Evolutionary conservation across 345 rosid genomes (phyloP).

Genomic region (Leavenworthia alabamica): DNA sequence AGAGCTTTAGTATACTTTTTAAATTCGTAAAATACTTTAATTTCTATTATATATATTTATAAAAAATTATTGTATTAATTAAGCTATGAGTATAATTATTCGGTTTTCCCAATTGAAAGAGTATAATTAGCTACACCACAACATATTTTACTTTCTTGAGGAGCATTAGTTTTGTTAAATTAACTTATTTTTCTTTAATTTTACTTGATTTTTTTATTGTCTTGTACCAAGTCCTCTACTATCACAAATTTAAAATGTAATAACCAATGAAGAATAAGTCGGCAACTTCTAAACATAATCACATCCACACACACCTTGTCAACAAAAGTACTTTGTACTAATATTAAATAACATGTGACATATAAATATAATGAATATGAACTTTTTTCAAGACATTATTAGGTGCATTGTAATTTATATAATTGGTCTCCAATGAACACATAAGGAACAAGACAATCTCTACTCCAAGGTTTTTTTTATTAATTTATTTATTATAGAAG

Average conservation of each 20-base stretch:
- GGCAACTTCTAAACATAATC: conserved; percentile 10
- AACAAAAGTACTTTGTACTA: conserved; percentile 13
- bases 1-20: no score
- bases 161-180: neutral
- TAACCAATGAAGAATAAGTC: neutral
- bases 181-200: neutral
- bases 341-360: conserved; percentile 16
- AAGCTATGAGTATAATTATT: no score
- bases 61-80: no score
- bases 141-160: no score
- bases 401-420: conserved; percentile 3
- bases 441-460: conserved; percentile 12
- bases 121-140: no score
- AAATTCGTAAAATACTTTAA: no score
- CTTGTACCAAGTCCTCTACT: neutral
- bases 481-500: conserved; percentile 21
- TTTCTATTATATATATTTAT: no score
- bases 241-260: neutral
- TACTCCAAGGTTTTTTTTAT: neutral
- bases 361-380: conserved; percentile 16
- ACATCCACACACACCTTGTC: conserved; percentile 24
- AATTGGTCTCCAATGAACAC: conserved; percentile 5
- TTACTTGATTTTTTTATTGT: neutral
- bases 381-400: conserved; percentile 8
- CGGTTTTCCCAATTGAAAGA: no score